These are phyloP conservation scores for Aspergillus sparsus DNA, from an alignment of 495 filamentous ascomycete species.

Conservation along the genomic window DNA sequence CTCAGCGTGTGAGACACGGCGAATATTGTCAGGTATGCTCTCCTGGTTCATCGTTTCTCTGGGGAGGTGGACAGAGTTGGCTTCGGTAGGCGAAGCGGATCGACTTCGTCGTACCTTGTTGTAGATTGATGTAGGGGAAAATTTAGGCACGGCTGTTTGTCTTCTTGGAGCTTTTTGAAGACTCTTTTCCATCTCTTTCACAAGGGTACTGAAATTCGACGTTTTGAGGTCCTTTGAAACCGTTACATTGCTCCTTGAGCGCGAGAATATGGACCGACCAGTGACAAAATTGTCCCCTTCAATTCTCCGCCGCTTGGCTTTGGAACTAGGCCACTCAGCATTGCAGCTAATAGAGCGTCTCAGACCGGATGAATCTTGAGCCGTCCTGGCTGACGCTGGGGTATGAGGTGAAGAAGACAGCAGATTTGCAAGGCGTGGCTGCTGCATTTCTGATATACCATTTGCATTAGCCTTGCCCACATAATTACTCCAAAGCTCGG, in stretches of 20 bases:
- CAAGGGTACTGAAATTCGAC: conserved; percentile 60
- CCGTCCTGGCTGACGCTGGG: conserved; percentile 43
- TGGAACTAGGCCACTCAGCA: conserved; percentile 56
- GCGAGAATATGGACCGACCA: conserved; percentile 47
- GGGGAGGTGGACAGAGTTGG: conserved; percentile 20
- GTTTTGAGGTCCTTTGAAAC: conserved; percentile 52
- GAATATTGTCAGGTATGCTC: conserved; percentile 9
- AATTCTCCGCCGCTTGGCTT: conserved; percentile 54
- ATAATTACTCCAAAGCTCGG: conserved; percentile 87
- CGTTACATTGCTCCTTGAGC: conserved; percentile 54
- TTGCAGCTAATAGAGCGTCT: conserved; percentile 75
- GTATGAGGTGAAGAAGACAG: conserved; percentile 74
- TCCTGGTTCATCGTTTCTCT: conserved; percentile 11
- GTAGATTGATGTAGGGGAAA: conserved; percentile 54
- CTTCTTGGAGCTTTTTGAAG: conserved; percentile 43
- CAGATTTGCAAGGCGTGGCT: conserved; percentile 61
- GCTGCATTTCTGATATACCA: conserved; percentile 37
- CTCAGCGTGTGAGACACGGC: conserved; percentile 16
- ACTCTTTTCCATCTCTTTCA: conserved; percentile 68
- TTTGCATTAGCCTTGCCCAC: conserved; percentile 50
- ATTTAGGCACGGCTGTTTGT: conserved; percentile 47
- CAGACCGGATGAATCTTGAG: conserved; percentile 54
- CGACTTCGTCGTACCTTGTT: conserved; percentile 37
- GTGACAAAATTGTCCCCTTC: conserved; percentile 33
- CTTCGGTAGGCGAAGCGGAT: conserved; percentile 50